Evolutionary conservation across 2,329 filamentous ascomycete genomes (phyloP).

Genomic region (Alternaria metachromatica): DNA sequence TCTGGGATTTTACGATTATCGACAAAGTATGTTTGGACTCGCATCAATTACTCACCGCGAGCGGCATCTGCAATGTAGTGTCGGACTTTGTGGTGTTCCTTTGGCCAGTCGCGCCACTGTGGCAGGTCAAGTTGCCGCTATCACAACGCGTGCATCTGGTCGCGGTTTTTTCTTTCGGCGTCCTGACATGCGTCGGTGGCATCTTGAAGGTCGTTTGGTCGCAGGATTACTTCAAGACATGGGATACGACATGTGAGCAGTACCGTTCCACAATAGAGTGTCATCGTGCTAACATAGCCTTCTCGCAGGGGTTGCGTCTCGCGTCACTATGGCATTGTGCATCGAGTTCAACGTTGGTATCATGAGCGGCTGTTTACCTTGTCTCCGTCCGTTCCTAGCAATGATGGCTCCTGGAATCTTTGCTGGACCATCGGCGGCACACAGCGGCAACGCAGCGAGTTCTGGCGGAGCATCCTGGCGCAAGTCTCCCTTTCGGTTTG

Average conservation of each 20-base stretch:
- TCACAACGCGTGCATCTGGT: not conserved
- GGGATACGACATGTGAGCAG: not conserved
- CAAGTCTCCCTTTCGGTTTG: not conserved
- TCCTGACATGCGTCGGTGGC: not conserved
- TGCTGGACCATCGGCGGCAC: not conserved
- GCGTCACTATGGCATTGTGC: not conserved
- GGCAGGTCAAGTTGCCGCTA: not conserved
- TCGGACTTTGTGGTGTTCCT: not conserved
- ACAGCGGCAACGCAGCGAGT: not conserved
- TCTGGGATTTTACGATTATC: not conserved
- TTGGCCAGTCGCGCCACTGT: not conserved
- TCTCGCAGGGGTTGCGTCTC: not conserved
- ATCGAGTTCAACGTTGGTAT: not conserved
- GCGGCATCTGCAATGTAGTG: not conserved
- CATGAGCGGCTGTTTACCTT: not conserved
- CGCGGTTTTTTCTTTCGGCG: not conserved
- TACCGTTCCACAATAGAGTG: not conserved
- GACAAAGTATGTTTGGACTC: not conserved
- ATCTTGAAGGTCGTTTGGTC: not conserved
- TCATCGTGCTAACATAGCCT: not conserved
- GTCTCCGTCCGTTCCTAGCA: not conserved
- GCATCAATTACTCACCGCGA: not conserved
- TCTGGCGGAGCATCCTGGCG: not conserved
- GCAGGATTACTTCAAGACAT: not conserved
- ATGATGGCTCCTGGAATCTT: not conserved